Evolutionary conservation across 73 alveolate genomes (phyloP).

Genomic region (Blepharisma stoltei): DNA sequence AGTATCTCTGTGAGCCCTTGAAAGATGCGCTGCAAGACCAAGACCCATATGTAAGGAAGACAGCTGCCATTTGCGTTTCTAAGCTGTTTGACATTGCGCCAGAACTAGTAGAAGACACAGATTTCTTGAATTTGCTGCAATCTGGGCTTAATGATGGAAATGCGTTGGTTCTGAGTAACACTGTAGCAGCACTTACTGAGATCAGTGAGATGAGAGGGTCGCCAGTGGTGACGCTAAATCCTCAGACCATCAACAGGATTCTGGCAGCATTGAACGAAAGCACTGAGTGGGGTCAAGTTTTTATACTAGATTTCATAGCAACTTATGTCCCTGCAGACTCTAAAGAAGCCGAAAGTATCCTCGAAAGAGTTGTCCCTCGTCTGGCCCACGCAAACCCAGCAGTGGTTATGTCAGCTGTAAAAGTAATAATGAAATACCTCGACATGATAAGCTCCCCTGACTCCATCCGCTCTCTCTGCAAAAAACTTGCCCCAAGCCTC

Average conservation of each 20-base stretch:
- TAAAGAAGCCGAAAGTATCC: conserved; percentile 77
- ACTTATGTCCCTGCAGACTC: conserved; percentile 66
- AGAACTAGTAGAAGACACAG: conserved; percentile 95
- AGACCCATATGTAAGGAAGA: conserved; percentile 98
- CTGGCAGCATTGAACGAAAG: conserved; percentile 98
- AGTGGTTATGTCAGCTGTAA: conserved; percentile 86
- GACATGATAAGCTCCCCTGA: conserved; percentile 85
- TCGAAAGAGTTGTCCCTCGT: conserved; percentile 79
- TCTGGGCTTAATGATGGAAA: conserved; percentile 39
- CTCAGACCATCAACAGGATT: conserved; percentile 72
- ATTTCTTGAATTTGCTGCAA: conserved; percentile 89
- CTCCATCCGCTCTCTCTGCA: conserved; percentile 65
- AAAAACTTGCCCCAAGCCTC: conserved; percentile 89
- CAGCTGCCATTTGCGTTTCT: conserved; percentile 98
- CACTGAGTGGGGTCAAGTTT: conserved; percentile 98
- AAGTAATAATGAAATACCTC: conserved; percentile 79
- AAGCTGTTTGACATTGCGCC: conserved; percentile 92
- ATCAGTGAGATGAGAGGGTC: conserved; percentile 63
- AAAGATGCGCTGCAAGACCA: conserved; percentile 81
- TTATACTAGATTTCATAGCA: conserved; percentile 88
- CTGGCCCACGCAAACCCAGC: conserved; percentile 91
- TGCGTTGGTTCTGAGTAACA: conserved; percentile 94
- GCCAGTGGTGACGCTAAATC: conserved; percentile 11
- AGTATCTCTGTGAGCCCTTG: conserved; percentile 83
- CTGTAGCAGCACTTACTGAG: conserved; percentile 95